These are phyloP conservation scores for Astrothelium subdiscretum DNA, from an alignment of 495 filamentous ascomycete species.

Conservation along the genomic window DNA sequence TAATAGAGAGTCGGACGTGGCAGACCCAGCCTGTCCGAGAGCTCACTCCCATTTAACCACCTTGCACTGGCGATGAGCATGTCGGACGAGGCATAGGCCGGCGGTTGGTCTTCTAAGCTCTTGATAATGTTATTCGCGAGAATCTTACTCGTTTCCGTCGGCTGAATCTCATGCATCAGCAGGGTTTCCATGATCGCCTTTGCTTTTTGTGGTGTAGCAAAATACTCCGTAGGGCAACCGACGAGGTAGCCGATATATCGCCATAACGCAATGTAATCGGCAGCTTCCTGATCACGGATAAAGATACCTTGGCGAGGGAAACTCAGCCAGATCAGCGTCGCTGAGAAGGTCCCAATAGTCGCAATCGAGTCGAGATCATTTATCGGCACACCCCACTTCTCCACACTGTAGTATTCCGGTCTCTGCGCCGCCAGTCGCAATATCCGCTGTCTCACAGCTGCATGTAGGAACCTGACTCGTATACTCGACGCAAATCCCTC, in stretches of 20 bases:
- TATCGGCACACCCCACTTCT: slow-evolving; percentile 52
- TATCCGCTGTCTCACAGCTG: slow-evolving; percentile 56
- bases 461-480: slow-evolving; percentile 65
- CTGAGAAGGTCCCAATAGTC: slow-evolving; percentile 58
- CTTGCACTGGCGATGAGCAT: slow-evolving; percentile 56
- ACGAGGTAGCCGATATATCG: slow-evolving; percentile 60
- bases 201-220: slow-evolving; percentile 43
- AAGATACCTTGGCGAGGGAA: slow-evolving; percentile 65
- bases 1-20: slow-evolving; percentile 45
- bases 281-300: slow-evolving; percentile 46
- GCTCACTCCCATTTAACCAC: slow-evolving; percentile 56
- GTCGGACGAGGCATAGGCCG: slow-evolving; percentile 41
- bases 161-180: slow-evolving; percentile 49
- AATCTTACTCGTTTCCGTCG: slow-evolving; percentile 45
- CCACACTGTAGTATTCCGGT: slow-evolving; percentile 52
- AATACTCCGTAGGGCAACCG: slow-evolving; percentile 49
- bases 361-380: slow-evolving; percentile 64
- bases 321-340: slow-evolving; percentile 52
- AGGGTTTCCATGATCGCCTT: slow-evolving; percentile 55
- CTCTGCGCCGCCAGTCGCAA: slow-evolving; percentile 40
- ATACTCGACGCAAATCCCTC: slow-evolving; percentile 55
- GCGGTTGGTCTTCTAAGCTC: slow-evolving; percentile 48
- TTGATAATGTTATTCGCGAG: slow-evolving; percentile 67
- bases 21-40: slow-evolving; percentile 50
- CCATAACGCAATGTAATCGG: slow-evolving; percentile 67